These are phyloP conservation scores for Fraxinus greggii DNA, from an alignment of 305 asterid genomes.

Conservation along the genomic window DNA sequence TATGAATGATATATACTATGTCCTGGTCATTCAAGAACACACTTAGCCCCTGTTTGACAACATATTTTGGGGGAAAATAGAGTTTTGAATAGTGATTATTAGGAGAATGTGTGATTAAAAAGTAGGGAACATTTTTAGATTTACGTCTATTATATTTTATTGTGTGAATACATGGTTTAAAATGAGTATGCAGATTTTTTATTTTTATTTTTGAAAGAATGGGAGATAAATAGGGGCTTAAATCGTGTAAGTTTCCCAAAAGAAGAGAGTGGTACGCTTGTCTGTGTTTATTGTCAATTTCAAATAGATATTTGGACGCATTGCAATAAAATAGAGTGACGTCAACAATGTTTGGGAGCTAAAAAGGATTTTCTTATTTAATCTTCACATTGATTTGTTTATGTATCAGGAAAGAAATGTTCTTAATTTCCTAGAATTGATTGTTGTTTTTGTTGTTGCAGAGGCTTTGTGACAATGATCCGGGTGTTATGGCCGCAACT, in stretches of 20 bases:
- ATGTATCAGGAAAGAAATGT: conserved; percentile 8
- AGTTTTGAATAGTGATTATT: too few species aligned
- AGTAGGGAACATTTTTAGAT: neutral
- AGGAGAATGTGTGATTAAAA: neutral
- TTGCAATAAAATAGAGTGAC: neutral
- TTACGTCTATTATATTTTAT: neutral
- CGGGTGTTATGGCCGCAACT: conserved; percentile 97
- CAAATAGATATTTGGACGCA: neutral
- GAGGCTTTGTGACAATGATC: conserved; percentile 94
- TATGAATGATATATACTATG: neutral
- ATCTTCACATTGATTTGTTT: neutral
- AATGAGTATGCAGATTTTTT: too few species aligned
- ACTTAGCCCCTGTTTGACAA: neutral
- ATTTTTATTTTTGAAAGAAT: neutral
- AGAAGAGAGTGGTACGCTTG: neutral
- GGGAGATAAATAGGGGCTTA: neutral
- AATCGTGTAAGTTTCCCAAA: neutral
- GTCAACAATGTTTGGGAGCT: neutral
- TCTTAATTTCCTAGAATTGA: conserved; percentile 15
- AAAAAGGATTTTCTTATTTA: neutral
- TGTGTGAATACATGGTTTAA: neutral
- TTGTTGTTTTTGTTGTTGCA: conserved; percentile 37
- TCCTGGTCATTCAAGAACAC: neutral
- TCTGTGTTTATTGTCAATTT: neutral
- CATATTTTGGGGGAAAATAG: too few species aligned